A percentile compares a stretch with the other conserved stretches of the same genome.
These are phyloP conservation scores for Amoebophrya sp. DNA, from an alignment of 169 alveolate species.

Conservation along the genomic window DNA sequence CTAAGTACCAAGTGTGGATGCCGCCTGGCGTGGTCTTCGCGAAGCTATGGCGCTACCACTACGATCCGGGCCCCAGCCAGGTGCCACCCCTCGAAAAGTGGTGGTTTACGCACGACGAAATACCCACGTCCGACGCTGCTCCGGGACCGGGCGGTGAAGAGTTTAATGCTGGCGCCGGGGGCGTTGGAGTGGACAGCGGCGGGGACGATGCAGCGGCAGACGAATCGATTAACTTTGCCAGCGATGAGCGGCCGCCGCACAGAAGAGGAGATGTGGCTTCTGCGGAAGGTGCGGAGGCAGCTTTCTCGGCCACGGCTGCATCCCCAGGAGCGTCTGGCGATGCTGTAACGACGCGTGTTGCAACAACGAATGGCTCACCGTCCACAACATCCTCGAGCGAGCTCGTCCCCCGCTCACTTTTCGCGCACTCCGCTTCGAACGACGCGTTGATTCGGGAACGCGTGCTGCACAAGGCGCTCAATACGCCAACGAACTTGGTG, in stretches of 20 bases:
- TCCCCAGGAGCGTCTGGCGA: no score
- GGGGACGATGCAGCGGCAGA: no score
- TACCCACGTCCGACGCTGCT: no score
- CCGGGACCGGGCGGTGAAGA: no score
- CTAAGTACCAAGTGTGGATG: neutral
- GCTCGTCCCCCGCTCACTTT: neutral
- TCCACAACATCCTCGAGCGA: neutral
- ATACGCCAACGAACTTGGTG: neutral
- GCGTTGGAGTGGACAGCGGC: no score
- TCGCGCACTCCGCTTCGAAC: neutral
- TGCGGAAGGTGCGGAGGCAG: no score
- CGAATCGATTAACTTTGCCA: no score
- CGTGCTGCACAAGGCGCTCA: neutral
- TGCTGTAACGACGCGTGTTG: no score
- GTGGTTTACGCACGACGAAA: neutral
- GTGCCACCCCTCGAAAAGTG: neutral
- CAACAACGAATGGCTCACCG: no score
- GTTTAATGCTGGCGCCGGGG: no score
- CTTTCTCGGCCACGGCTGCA: no score
- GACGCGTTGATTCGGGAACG: neutral
- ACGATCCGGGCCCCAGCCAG: neutral
- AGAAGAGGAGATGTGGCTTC: neutral
- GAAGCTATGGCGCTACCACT: neutral
- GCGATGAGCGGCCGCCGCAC: no score
- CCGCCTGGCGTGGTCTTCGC: neutral